Evolutionary conservation across 495 filamentous ascomycete genomes (phyloP), one percentile per base, ranked within the genome.

Genomic region (Penicillium lividum): DNA sequence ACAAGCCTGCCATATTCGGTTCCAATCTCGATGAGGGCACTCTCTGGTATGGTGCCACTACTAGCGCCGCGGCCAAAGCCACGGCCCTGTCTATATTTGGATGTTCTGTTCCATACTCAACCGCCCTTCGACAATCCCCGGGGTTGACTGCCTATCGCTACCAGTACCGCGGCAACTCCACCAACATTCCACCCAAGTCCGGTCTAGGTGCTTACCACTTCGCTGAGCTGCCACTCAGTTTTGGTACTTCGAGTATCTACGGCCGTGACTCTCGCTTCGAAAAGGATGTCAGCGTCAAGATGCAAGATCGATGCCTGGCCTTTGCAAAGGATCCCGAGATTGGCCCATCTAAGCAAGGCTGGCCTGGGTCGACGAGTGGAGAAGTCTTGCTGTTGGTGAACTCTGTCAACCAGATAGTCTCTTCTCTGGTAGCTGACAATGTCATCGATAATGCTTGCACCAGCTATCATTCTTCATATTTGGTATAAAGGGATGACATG

Each of bases 401-500:
- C 18, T 10, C 43, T 27, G 25, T 11, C 25, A 46, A 46, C n/a
- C 9, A 46, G 1, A 46, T 7, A 10, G 43, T 46, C 43, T 46
- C 43, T 27, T 7, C 43, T 9, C 0, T 46, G 0, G 8, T 27
- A 0, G 43, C 43, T 27, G 43, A 46, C 25, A 46, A 7, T 46
- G 43, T 46, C 18, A 46, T 46, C n/a, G 43, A 46, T 10, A 11
- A 46, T 46, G 16, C 43, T 46, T 46, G 43, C 18, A 46, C 43
- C 18, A 46, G 43, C 43, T 46, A 46, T 11, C 27, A 46, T 27
- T 27, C 43, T 9, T 27, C 18, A 10, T 46, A 27, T 11, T 27
- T 27, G 16, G 43, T 46, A 13, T 46, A 27, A 46, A 13, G 38
- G 13, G 13, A 40, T 40, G 13, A 5, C 38, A 40, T 40, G 38